A percentile compares a stretch with the other conserved stretches of the same genome.
phyloP scores from a whole-genome alignment of 108 stramenopile species.

The Asterionellopsis glacialis region DNA sequence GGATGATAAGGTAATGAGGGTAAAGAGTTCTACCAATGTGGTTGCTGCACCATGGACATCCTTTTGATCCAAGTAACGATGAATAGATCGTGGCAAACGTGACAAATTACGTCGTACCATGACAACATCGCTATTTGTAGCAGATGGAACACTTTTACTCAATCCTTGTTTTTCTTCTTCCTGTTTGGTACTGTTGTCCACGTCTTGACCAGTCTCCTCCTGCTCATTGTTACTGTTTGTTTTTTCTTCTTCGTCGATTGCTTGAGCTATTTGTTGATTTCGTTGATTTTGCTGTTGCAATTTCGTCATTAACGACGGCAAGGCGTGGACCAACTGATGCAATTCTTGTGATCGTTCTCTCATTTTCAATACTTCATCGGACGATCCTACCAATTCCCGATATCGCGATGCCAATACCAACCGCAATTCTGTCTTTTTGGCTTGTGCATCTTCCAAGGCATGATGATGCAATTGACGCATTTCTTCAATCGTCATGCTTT shows the following conservation, averaged over 20 bases:
- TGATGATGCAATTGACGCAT: conserved; percentile 74
- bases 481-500: conserved; percentile 80
- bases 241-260: not conserved
- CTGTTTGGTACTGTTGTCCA: not conserved
- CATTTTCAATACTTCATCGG: conserved; percentile 85
- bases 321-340: conserved; percentile 51
- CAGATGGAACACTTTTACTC: conserved; percentile 1
- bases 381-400: conserved; percentile 79
- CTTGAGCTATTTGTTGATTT: not conserved
- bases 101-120: conserved; percentile 41
- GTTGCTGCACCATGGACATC: conserved; percentile 68
- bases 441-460: conserved; percentile 74
- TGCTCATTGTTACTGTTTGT: no score
- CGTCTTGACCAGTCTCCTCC: no score
- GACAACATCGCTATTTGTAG: not conserved
- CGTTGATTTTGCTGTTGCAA: conserved; percentile 17
- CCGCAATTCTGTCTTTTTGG: conserved; percentile 82
- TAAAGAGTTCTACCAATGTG: conserved; percentile 53
- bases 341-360: conserved; percentile 69
- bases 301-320: conserved; percentile 61
- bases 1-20: conserved; percentile 54
- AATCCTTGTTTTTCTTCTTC: conserved; percentile 6
- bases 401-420: conserved; percentile 82
- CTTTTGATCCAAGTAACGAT: conserved; percentile 58
- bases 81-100: conserved; percentile 53